phyloP scores from a whole-genome alignment of 257 asterid species.

The Salvia miltiorrhiza region DNA sequence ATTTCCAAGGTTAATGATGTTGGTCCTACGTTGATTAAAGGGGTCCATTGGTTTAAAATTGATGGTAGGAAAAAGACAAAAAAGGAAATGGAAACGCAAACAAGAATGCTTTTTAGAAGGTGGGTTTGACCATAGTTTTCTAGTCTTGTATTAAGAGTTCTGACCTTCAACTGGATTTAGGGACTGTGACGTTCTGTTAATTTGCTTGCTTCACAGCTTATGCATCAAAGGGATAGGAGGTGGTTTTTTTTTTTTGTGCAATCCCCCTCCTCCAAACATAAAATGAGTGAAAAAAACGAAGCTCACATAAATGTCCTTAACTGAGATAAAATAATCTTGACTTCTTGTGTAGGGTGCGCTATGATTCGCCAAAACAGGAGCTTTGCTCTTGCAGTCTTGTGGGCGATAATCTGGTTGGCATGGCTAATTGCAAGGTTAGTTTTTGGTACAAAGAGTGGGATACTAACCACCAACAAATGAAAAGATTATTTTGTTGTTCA shows the following conservation, averaged over 20 bases:
- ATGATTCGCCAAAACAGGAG: constrained; percentile 52
- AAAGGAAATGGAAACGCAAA: not conserved
- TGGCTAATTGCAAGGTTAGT: constrained; percentile 44
- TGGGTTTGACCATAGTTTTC: constrained; percentile 1
- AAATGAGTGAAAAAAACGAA: not conserved
- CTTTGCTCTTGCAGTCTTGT: constrained; percentile 54
- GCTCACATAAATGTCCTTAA: not conserved
- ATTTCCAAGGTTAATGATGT: not conserved
- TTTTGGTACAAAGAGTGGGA: constrained; percentile 1
- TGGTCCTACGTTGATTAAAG: not conserved
- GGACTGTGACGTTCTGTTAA: not conserved
- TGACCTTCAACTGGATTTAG: not conserved
- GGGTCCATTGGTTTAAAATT: not conserved
- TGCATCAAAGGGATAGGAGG: not conserved
- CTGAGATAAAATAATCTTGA: not conserved
- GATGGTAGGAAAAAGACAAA: not conserved
- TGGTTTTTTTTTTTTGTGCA: constrained; percentile 2
- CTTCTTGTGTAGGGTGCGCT: constrained; percentile 40
- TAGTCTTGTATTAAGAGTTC: constrained; percentile 14
- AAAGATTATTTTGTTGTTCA: not conserved
- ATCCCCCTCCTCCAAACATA: not conserved
- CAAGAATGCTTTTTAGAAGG: constrained; percentile 6
- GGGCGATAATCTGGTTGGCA: constrained; percentile 21
- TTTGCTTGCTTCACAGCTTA: constrained; percentile 16
- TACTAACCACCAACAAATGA: not conserved